These are phyloP conservation scores for Cladobotryum mycophilum DNA, from an alignment of 2,329 filamentous ascomycete species.

Conservation along the genomic window DNA sequence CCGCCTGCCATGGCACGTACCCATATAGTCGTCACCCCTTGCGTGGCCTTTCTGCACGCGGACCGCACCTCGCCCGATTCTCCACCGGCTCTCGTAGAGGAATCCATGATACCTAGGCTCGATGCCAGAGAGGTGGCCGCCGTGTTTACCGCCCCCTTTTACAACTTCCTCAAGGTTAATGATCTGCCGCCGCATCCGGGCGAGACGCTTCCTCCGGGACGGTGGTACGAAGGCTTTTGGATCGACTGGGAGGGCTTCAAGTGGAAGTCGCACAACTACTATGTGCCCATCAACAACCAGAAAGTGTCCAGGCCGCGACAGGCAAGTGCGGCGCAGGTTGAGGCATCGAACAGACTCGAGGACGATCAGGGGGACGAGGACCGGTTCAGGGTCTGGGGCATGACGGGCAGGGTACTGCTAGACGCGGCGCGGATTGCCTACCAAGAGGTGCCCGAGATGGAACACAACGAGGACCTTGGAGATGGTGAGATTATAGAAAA, in stretches of 20 bases:
- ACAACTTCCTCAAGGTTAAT: conserved; percentile 64
- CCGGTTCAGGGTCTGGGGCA: conserved; percentile 84
- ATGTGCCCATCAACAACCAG: conserved; percentile 71
- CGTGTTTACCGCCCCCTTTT: conserved; percentile 85
- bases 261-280: conserved; percentile 91
- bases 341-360: conserved; percentile 38
- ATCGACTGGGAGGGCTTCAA: conserved; percentile 66
- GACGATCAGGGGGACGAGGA: conserved; percentile 37
- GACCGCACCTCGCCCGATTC: conserved; percentile 36
- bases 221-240: conserved; percentile 86
- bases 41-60: conserved; percentile 70
- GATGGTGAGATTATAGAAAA: conserved; percentile 46
- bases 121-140: conserved; percentile 89
- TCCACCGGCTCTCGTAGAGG: conserved; percentile 48
- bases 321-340: conserved; percentile 24
- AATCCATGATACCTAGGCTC: conserved; percentile 68
- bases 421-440: conserved; percentile 85
- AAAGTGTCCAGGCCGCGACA: conserved; percentile 55
- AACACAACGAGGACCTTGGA: conserved; percentile 52
- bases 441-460: conserved; percentile 75
- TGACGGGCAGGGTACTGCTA: conserved; percentile 87
- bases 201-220: conserved; percentile 40
- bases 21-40: conserved; percentile 67
- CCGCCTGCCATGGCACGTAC: conserved; percentile 70
- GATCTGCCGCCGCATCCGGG: conserved; percentile 46